A percentile compares a stretch with the other conserved stretches of the same genome.
Evolutionary conservation across 1,284 basidiomycete species (phyloP).

Genomic region (Thecaphora thlaspeos): DNA sequence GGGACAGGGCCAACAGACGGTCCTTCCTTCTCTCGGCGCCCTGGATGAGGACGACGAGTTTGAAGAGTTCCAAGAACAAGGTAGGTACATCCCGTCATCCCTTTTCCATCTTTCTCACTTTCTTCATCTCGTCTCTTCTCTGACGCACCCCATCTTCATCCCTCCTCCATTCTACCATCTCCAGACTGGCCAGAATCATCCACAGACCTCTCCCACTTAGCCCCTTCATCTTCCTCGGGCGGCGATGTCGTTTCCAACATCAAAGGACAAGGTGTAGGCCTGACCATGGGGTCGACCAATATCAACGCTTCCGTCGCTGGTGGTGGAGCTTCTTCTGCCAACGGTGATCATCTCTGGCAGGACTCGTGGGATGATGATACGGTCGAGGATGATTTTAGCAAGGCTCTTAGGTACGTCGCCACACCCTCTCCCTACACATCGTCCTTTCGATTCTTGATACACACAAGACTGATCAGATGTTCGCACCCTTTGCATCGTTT

Average conservation of each 20-base stretch:
- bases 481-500: too few species aligned
- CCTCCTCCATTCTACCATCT: not conserved
- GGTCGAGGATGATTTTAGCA: slow-evolving; percentile 94
- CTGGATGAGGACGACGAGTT: slow-evolving; percentile 58
- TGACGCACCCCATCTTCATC: not conserved
- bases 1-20: slow-evolving; percentile 3
- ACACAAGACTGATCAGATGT: too few species aligned
- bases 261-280: slow-evolving; percentile 28
- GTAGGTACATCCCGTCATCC: slow-evolving; percentile 20
- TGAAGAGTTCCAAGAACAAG: slow-evolving; percentile 55
- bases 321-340: slow-evolving; percentile 1
- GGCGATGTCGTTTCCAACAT: too few species aligned
- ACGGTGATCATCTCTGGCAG: slow-evolving; percentile 80
- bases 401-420: slow-evolving; percentile 79
- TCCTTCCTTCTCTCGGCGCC: slow-evolving; percentile 47
- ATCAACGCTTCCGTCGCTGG: slow-evolving; percentile 11
- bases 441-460: too few species aligned
- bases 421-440: too few species aligned
- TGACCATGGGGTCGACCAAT: slow-evolving; percentile 22
- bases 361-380: slow-evolving; percentile 99
- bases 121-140: not conserved
- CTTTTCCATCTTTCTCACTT: not conserved
- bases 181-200: slow-evolving; percentile 81
- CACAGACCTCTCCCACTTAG: slow-evolving; percentile 73
- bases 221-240: slow-evolving; percentile 2